A percentile compares a stretch with the other conserved stretches of the same genome.
Evolutionary conservation across 78 protist genomes (phyloP).

Genomic region (Anaeramoeba flamelloides): DNA sequence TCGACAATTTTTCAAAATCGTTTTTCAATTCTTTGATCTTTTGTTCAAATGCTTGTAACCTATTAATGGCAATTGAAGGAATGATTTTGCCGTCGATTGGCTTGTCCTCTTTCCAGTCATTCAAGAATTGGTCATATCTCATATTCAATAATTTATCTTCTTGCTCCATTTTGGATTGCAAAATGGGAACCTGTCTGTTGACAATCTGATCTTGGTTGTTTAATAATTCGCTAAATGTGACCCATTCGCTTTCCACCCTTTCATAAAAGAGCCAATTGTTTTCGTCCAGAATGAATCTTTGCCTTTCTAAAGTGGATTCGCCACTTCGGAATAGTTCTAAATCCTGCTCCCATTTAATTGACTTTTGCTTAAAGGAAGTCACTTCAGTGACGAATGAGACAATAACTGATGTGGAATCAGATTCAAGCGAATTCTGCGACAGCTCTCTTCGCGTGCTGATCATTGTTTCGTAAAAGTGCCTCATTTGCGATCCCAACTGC

Average conservation of each 20-base stretch:
- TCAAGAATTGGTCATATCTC: background rate
- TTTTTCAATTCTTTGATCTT: constrained; percentile 24
- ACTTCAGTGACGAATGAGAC: constrained; percentile 45
- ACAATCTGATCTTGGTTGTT: constrained; percentile 9
- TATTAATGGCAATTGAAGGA: constrained; percentile 26
- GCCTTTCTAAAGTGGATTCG: constrained; percentile 40
- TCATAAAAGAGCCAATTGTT: constrained; percentile 71
- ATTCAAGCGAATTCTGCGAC: constrained; percentile 44
- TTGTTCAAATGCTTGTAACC: constrained; percentile 28
- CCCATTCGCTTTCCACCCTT: constrained; percentile 58
- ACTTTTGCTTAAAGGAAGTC: constrained; percentile 20
- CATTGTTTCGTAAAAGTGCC: constrained; percentile 17
- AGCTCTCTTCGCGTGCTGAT: constrained; percentile 32
- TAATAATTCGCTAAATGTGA: constrained; percentile 38
- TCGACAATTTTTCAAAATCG: constrained; percentile 22
- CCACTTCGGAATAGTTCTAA: constrained; percentile 29
- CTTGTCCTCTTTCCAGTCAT: constrained; percentile 28
- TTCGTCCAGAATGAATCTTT: constrained; percentile 48
- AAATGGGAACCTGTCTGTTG: constrained; percentile 20
- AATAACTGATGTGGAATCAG: constrained; percentile 53
- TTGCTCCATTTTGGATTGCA: constrained; percentile 33
- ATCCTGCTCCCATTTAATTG: constrained; percentile 25
- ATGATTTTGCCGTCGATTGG: constrained; percentile 46
- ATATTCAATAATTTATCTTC: constrained; percentile 27
- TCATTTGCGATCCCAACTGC: constrained; percentile 27